Evolutionary conservation across 352 stramenopile genomes (phyloP).

Genomic region (Phytophthora pluvialis): DNA sequence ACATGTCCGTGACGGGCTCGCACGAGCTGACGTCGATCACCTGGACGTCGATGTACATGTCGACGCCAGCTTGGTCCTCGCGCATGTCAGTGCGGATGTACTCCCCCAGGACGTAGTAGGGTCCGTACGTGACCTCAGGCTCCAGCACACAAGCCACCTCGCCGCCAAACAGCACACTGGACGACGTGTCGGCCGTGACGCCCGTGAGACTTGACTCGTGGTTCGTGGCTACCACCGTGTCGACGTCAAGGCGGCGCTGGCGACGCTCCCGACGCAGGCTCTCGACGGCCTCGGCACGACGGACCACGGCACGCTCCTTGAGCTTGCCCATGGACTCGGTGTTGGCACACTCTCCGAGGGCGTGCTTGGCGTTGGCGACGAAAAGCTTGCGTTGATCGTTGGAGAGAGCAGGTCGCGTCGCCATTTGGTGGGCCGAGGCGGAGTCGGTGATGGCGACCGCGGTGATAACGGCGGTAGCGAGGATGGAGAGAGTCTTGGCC

Average conservation of each 20-base stretch:
- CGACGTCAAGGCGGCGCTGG: slow-evolving; percentile 31
- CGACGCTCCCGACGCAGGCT: slow-evolving; percentile 22
- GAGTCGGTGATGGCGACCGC: slow-evolving; percentile 15
- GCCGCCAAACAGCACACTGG: slow-evolving; percentile 24
- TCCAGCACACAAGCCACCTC: slow-evolving; percentile 28
- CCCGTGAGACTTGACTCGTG: slow-evolving; percentile 30
- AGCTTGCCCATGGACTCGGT: slow-evolving; percentile 27
- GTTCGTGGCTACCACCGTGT: slow-evolving; percentile 23
- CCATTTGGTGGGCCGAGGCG: slow-evolving; percentile 20
- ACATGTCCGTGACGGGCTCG: slow-evolving; percentile 31
- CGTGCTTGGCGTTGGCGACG: slow-evolving; percentile 28
- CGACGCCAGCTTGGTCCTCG: slow-evolving; percentile 26
- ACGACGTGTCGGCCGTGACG: slow-evolving; percentile 22
- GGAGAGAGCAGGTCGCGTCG: slow-evolving; percentile 21
- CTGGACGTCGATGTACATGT: slow-evolving; percentile 35
- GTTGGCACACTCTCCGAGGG: slow-evolving; percentile 28
- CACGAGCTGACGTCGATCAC: slow-evolving; percentile 37
- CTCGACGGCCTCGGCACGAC: slow-evolving; percentile 20
- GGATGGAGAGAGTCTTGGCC: slow-evolving; percentile 23
- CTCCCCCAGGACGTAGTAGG: slow-evolving; percentile 36
- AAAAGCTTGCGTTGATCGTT: slow-evolving; percentile 28
- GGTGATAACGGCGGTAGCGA: slow-evolving; percentile 11
- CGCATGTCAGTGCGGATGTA: slow-evolving; percentile 34
- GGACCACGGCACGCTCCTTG: slow-evolving; percentile 24
- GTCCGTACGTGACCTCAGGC: slow-evolving; percentile 36